Evolutionary conservation across 2,329 filamentous ascomycete genomes (phyloP), one percentile per base, ranked within the genome.

Genomic region (Aspergillus amoenus): DNA sequence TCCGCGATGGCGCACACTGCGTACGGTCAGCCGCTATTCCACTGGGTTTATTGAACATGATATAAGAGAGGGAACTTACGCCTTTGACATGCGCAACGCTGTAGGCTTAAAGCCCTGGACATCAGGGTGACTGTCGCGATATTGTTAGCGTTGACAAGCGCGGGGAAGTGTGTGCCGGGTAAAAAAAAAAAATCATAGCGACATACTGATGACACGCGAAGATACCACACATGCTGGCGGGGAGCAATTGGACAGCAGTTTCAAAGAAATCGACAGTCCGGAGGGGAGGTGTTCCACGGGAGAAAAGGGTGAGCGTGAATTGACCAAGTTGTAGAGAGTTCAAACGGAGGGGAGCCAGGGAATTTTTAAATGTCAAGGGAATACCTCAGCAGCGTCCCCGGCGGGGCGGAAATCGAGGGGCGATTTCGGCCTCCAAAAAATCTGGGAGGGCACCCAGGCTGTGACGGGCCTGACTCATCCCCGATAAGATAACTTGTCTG

Each of bases 101-200:
- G 89, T 93, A 51, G 93, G 89, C 86, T 97, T 97, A 84, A 97
- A 97, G 73, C 92, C 93, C 73, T 90, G 87, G 71, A 97, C 91
- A 85, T 97, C 90, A 64, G 93, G 93, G 75, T 97, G 93, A 70
- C 84, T 86, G 58, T 61, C 49, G 32, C 37, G 37, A 30, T 18
- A 42, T 21, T 45, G 54, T 71, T 61, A 68, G 67, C 57, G 37
- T 40, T 41, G 54, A 50, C 24, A 52, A 27, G 41, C 49, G 46
- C 24, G 46, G 48, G 41, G 49, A 42, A 47, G 11, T 47, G 41
- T 52, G 40, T 40, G 39, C 48, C 44, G 44, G 30, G 32, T 44
- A 39, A 39, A 34, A 41, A 44, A 41, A 44, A 37, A 42, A 53
- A 49, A 47, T 51, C 42, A 56, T 82, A 63, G 56, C 39, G 51